Base-by-base conservation (phyloP, 2,329 filamentous ascomycete genomes). In the Ophiocordyceps australis region DNA sequence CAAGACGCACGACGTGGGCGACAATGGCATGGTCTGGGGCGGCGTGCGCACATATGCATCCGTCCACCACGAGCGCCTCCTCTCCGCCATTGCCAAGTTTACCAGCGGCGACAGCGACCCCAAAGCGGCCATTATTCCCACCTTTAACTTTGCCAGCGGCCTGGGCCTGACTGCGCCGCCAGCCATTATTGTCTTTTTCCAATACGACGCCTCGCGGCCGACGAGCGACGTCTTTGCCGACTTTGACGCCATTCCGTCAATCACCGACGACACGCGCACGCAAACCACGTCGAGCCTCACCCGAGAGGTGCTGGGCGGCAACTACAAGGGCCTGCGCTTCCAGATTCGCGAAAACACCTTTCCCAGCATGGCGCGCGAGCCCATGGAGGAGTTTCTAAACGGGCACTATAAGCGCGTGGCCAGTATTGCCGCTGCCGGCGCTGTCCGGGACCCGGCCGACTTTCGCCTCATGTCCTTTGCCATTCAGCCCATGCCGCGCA, bases 111-210 rank as follows among this genome's bases (percentile, higher is more conserved):
- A 68, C 38, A 47, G 54, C 1, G 68, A 74, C 35, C 52, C 60
- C 31, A 71, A 69, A 40, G 69, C 67, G 1, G 65, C 57, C 9
- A 58, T 74, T 23, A 73, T 74, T 32, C 43, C 64, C 24, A 73
- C 65, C 0, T 54, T 57, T 3, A 55, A 66, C 36, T 49, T 33
- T 12, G 28, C 30, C 5, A 24, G 17, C 8, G 23, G 10, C 5
- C 5, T 20, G 1, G 24, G 23, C 5, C 1, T 59, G 11, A 54
- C 54, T 1, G 34, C 48, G 4, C 39, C 52, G 3, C 53, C 70
- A 32, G 30, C 62, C 13, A 72, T 68, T 30, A 43, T 75, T 31
- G 74, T 74, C 43, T 40, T 69, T 19, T 74, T 70, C 48, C n/a
- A n/a, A n/a, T 74, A 74, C 41, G 64, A 75, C 40, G 70, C 63